Conservation (phyloP, 306 rosid species). For the Cicer chorassanicum region DNA sequence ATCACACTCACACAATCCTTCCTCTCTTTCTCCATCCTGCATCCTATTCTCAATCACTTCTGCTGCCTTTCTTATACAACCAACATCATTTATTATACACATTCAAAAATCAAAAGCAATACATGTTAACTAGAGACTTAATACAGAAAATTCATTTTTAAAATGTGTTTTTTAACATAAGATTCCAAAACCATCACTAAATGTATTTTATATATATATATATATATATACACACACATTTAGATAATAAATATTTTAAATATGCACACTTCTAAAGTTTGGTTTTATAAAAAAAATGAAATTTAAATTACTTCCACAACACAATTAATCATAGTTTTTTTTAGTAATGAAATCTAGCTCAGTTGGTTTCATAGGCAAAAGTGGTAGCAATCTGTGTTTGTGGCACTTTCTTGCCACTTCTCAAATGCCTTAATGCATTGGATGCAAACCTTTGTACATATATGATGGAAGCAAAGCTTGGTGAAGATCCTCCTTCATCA, state of each 20-base stretch:
- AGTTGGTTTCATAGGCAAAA: slow-evolving; percentile 58
- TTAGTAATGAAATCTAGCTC: slow-evolving; percentile 65
- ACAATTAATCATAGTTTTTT: slow-evolving; percentile 1
- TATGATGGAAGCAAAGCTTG: slow-evolving; percentile 45
- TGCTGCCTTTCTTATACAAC: too few relatives aligned
- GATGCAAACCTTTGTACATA: slow-evolving; percentile 50
- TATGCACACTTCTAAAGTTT: slow-evolving; percentile 14
- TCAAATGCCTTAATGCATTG: slow-evolving; percentile 36
- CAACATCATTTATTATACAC: too few relatives aligned
- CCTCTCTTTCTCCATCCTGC: slow-evolving; percentile 31
- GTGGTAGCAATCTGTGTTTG: slow-evolving; percentile 39
- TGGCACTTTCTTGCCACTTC: slow-evolving; percentile 38
- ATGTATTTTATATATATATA: too few relatives aligned
- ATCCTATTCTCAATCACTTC: too few relatives aligned
- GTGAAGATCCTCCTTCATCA: slow-evolving; percentile 41
- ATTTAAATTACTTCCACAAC: neutral
- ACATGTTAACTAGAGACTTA: too few relatives aligned
- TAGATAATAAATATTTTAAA: neutral
- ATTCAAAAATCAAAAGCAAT: too few relatives aligned
- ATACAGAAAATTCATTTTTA: neutral
- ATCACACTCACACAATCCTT: slow-evolving; percentile 45
- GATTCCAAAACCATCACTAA: neutral
- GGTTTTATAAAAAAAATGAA: neutral
- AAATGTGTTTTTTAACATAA: neutral
- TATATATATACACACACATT: too few relatives aligned